Conservation (phyloP, 169 alveolate species). For the Cryptosporidium felis region DNA sequence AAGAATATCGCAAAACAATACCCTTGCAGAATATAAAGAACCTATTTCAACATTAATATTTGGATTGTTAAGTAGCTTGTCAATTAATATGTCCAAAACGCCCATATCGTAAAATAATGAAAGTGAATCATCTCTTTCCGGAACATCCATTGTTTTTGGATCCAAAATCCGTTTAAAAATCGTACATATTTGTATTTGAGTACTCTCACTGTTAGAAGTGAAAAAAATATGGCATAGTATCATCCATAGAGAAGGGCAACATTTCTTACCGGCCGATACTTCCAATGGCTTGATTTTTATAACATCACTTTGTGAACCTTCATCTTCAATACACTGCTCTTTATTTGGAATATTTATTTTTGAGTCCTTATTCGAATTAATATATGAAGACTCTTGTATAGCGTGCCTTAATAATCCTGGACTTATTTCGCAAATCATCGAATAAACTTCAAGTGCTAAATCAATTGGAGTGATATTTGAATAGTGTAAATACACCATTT, state of each 20-base stretch:
- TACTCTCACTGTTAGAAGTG: conserved; percentile 26
- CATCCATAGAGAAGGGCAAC: conserved; percentile 27
- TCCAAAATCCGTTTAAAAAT: conserved; percentile 75
- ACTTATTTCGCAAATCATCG: conserved; percentile 61
- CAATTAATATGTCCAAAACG: conserved; percentile 75
- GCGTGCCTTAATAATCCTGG: conserved; percentile 66
- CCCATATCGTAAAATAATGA: conserved; percentile 80
- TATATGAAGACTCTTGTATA: conserved; percentile 39
- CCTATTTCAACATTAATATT: background rate
- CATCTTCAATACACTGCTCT: too few relatives aligned
- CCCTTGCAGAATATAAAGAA: conserved; percentile 73
- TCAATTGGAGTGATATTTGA: conserved; percentile 43
- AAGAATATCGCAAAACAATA: conserved; percentile 77
- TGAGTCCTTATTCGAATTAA: background rate
- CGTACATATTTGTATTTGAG: conserved; percentile 47
- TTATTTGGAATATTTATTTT: background rate
- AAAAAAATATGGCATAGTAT: conserved; percentile 42
- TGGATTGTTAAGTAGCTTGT: conserved; percentile 60
- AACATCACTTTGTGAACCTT: too few relatives aligned
- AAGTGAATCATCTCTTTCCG: conserved; percentile 82
- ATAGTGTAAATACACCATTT: background rate
- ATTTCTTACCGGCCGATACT: background rate
- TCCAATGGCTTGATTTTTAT: background rate
- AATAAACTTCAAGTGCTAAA: conserved; percentile 49
- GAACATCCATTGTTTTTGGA: conserved; percentile 81